Percentiles rank a stretch among this genome's conserved stretches.
Conservation (phyloP, 1,284 basidiomycete genomes). For the Caloboletus firmus region DNA sequence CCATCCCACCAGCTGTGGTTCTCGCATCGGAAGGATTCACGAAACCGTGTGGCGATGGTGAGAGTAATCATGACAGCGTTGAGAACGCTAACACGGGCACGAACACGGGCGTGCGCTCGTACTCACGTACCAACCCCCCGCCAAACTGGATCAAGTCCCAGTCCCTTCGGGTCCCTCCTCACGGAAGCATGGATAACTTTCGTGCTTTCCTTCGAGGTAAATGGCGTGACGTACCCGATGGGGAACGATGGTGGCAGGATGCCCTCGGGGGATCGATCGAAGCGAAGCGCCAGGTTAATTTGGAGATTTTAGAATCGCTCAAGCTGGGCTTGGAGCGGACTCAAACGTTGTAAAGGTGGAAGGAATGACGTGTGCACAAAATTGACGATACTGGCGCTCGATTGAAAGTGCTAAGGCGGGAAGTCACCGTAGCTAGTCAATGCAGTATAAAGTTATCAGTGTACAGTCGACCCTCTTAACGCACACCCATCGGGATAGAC, state of each 20-base stretch:
- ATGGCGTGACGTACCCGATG: slow-evolving; percentile 55
- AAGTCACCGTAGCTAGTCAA: too few relatives aligned
- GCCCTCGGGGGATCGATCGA: slow-evolving; percentile 54
- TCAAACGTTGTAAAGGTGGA: too few relatives aligned
- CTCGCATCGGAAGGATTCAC: slow-evolving; percentile 57
- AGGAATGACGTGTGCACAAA: too few relatives aligned
- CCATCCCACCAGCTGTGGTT: slow-evolving; percentile 67
- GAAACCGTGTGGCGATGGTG: slow-evolving; percentile 22
- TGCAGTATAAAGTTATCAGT: too few relatives aligned
- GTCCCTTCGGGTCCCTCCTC: slow-evolving; percentile 37
- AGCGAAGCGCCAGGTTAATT: slow-evolving; percentile 42
- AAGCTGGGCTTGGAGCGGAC: slow-evolving; percentile 45
- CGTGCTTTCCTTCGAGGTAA: slow-evolving; percentile 50
- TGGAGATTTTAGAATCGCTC: slow-evolving; percentile 44
- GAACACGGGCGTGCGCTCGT: slow-evolving; percentile 23
- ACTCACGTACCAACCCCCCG: slow-evolving; percentile 50
- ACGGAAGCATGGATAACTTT: slow-evolving; percentile 43
- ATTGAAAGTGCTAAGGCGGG: too few relatives aligned
- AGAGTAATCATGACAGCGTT: not conserved
- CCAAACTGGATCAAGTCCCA: slow-evolving; percentile 51
- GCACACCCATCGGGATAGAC: too few relatives aligned
- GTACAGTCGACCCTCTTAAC: too few relatives aligned
- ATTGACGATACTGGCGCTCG: too few relatives aligned
- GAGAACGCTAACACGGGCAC: not conserved
- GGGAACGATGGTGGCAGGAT: slow-evolving; percentile 64